Conservation (phyloP, 805 yeast genomes). For the Spathaspora sp. region DNA sequence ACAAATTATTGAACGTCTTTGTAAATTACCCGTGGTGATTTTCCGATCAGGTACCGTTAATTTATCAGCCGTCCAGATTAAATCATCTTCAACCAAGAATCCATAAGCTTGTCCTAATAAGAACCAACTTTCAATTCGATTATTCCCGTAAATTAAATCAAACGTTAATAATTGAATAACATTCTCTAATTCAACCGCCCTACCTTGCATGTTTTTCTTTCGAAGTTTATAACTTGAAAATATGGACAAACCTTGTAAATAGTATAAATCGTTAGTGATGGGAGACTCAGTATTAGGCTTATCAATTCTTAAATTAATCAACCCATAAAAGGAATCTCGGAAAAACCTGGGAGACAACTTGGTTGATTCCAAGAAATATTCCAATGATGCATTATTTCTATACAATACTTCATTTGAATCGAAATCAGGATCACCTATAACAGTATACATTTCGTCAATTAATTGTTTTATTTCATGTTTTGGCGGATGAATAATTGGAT, state of each 20-base stretch:
- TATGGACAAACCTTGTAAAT: conserved; percentile 62
- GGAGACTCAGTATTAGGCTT: conserved; percentile 15
- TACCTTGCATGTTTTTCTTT: conserved; percentile 73
- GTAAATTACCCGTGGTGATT: conserved; percentile 55
- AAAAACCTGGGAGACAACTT: conserved; percentile 43
- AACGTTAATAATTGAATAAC: conserved; percentile 61
- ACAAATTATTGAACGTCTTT: conserved; percentile 67
- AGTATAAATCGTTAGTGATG: conserved; percentile 49
- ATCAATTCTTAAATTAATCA: conserved; percentile 25
- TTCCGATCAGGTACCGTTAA: conserved; percentile 61
- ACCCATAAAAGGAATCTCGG: conserved; percentile 52
- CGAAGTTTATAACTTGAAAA: conserved; percentile 67
- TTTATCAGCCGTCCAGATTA: conserved; percentile 90
- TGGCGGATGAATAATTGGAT: conserved; percentile 56
- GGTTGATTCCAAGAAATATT: conserved; percentile 44
- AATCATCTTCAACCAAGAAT: conserved; percentile 78
- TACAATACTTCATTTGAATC: conserved; percentile 39
- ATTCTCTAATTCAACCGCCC: conserved; percentile 76
- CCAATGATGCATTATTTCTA: conserved; percentile 44
- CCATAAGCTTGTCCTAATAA: conserved; percentile 78
- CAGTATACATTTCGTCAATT: conserved; percentile 67
- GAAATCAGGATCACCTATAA: conserved; percentile 62
- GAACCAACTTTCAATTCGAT: conserved; percentile 82
- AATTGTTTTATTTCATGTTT: conserved; percentile 70
- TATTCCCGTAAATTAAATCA: conserved; percentile 65